These are phyloP conservation scores for Sphaerulina vaccinii DNA, from an alignment of 2,329 filamentous ascomycete species.

Conservation along the genomic window DNA sequence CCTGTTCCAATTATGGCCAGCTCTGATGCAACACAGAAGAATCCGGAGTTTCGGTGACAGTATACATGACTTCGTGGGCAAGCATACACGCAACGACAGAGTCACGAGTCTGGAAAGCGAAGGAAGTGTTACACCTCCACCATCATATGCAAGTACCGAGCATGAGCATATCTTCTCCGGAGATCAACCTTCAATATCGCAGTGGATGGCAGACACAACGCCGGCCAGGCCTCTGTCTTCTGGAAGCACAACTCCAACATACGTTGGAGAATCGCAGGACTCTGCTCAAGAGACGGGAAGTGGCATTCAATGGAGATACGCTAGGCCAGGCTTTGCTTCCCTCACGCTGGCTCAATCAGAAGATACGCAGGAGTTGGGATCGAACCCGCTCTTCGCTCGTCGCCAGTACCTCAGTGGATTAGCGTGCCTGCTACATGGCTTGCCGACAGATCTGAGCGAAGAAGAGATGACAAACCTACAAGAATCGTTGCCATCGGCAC, in stretches of 20 bases:
- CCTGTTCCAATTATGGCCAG: constrained; percentile 56
- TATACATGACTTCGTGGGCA: constrained; percentile 31
- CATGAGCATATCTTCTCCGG: constrained; percentile 12
- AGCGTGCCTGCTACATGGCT: constrained; percentile 62
- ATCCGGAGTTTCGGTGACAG: constrained; percentile 52
- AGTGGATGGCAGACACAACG: constrained; percentile 11
- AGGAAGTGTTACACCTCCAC: constrained; percentile 40
- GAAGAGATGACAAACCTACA: constrained; percentile 56
- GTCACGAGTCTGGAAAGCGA: constrained; percentile 13
- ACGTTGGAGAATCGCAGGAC: constrained; percentile 8
- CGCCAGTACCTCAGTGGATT: constrained; percentile 65
- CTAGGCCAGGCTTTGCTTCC: constrained; percentile 51
- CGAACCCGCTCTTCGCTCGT: constrained; percentile 54
- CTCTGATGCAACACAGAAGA: constrained; percentile 52
- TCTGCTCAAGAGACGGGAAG: constrained; percentile 15
- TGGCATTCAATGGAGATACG: constrained; percentile 54
- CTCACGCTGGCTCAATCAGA: constrained; percentile 49
- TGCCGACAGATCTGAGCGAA: constrained; percentile 57
- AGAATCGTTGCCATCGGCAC: constrained; percentile 48
- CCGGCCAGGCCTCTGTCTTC: constrained; percentile 26
- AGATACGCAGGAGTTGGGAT: constrained; percentile 37
- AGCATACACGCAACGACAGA: constrained; percentile 3
- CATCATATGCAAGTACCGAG: constrained; percentile 28
- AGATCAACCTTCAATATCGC: constrained; percentile 18
- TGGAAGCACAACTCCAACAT: constrained; percentile 19